Evolutionary conservation across 139 green algal genomes (phyloP), one percentile per base, ranked within the genome.

Genomic region (Chlamydomonas urium): DNA sequence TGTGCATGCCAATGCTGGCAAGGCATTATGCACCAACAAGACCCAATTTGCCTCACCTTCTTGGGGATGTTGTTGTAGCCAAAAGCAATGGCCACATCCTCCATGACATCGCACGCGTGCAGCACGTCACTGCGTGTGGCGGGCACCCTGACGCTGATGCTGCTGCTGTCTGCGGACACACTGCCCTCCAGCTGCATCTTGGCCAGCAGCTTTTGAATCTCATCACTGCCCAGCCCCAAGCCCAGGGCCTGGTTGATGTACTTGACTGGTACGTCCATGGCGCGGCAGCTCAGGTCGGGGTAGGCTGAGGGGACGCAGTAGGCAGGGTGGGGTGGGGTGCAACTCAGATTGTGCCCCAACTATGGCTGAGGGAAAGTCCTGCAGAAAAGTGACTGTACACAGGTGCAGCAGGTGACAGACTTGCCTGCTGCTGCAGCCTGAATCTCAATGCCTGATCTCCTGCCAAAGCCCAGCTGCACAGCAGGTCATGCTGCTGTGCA

Each of bases 71-170:
- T 98, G 83, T 99, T 99, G 88, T 94, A 99, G 32, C 95, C 95
- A 75, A 96, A 91, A 14, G 95, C 92, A 66, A 99, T 99, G 3
- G 95, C 95, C 65, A 98, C 93, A 76, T 99, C 95, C 86, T 99
- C 95, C 84, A 94, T 89, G 35, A 99, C 88, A 76, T 99, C 95
- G 66, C 90, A 97, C 8, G 91, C 84, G 65, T 99, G 94, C 69
- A 99, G 80, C 19, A 99, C 81, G 75, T 99, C 94, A 47, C 77
- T 92, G 38, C 94, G 83, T 21, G 92, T 97, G 53, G 92, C 85
- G 17, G 94, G 95, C 66, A 95, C 63, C 37, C 8, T 10, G 42
- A 80, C 38, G 28, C n/a, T 36, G 36, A 80, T 57, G 32, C 32
- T 38, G 53, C 42, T 57, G 38, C 58, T 58, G 47, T 75, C 67